These are phyloP conservation scores for Spergularia marina DNA, from an alignment of 148 eudicot species.

Conservation along the genomic window DNA sequence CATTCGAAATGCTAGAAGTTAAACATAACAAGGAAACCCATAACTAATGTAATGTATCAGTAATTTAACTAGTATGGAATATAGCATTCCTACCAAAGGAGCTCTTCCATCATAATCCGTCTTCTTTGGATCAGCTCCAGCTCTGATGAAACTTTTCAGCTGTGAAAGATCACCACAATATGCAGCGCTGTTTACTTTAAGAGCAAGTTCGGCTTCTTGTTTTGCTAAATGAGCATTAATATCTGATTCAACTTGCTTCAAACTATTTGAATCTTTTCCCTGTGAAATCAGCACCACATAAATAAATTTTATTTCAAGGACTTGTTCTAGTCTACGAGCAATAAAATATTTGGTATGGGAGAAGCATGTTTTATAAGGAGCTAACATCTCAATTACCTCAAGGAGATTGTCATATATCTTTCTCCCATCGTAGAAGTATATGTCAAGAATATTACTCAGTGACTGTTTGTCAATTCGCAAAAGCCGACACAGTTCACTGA, in stretches of 20 bases:
- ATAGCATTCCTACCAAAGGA: conserved; percentile 68
- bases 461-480: conserved; percentile 88
- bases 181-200: conserved; percentile 80
- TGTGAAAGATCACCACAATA: conserved; percentile 74
- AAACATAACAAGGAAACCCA: too few relatives aligned
- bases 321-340: neutral
- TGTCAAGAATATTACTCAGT: conserved; percentile 71
- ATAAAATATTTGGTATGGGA: neutral
- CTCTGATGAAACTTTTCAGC: conserved; percentile 60
- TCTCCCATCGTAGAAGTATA: conserved; percentile 79
- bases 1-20: too few relatives aligned
- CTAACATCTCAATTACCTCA: conserved; percentile 46
- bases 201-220: conserved; percentile 96
- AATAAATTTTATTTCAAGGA: neutral
- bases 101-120: conserved; percentile 88
- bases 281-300: conserved; percentile 19
- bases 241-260: conserved; percentile 77
- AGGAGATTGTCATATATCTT: conserved; percentile 67
- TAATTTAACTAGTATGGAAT: too few relatives aligned
- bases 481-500: conserved; percentile 72
- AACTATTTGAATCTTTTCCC: conserved; percentile 65
- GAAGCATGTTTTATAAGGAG: neutral
- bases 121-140: conserved; percentile 90
- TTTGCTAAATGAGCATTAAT: conserved; percentile 71
- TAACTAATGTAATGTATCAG: too few relatives aligned